phyloP scores from a whole-genome alignment of 192 early-diverging fungal species.

The Coemansia aciculifera region DNA sequence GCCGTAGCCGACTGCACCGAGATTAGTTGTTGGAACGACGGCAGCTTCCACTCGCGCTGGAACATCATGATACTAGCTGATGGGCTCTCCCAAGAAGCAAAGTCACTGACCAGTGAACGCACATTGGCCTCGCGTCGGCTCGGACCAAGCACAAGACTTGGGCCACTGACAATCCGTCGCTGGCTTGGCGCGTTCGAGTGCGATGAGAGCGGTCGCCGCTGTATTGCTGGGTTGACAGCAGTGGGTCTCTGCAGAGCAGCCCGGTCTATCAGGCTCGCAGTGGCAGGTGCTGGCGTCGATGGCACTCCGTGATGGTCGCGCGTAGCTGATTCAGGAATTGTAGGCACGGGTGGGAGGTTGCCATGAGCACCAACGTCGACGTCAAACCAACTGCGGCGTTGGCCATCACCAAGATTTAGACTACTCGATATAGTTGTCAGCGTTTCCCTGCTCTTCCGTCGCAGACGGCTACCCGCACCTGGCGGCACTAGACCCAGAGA shows the following conservation, averaged over 20 bases:
- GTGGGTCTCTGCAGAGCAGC: conserved; percentile 10
- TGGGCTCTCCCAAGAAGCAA: conserved; percentile 55
- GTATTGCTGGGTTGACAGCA: conserved; percentile 16
- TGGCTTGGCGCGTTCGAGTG: conserved; percentile 39
- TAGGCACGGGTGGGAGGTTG: conserved; percentile 25
- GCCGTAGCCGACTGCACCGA: conserved; percentile 39
- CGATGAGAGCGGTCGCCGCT: conserved; percentile 42
- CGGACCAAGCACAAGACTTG: conserved; percentile 29
- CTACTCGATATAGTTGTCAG: conserved; percentile 29
- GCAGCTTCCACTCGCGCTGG: conserved; percentile 58
- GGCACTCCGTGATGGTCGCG: conserved; percentile 9
- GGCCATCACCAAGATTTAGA: conserved; percentile 17
- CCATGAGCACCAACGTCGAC: conserved; percentile 18
- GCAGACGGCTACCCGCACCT: conserved; percentile 30
- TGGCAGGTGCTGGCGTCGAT: conserved; percentile 18
- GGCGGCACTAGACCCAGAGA: conserved; percentile 25
- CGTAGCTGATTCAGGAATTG: conserved; percentile 16
- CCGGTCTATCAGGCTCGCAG: conserved; percentile 12
- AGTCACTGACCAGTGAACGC: conserved; percentile 48
- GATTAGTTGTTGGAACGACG: conserved; percentile 54
- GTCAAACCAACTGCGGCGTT: conserved; percentile 42
- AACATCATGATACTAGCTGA: conserved; percentile 56
- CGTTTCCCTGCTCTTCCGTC: conserved; percentile 46
- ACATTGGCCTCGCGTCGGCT: conserved; percentile 41
- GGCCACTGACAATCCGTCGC: conserved; percentile 27